Percentiles rank a stretch among this genome's conserved stretches.
These are phyloP conservation scores for Penicillium cataractarum DNA, from an alignment of 495 filamentous ascomycete species.

Conservation along the genomic window DNA sequence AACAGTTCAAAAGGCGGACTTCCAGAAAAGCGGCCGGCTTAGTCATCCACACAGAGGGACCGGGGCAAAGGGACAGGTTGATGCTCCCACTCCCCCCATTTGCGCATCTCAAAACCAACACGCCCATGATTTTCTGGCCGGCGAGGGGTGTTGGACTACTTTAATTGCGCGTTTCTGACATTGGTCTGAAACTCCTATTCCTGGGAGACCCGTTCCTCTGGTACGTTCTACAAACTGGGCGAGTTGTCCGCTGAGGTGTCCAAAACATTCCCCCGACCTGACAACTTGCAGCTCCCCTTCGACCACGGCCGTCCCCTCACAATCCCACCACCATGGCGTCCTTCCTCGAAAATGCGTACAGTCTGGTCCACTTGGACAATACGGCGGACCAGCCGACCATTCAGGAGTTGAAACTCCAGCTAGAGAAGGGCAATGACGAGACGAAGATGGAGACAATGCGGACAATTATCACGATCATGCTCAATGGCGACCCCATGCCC, in stretches of 20 bases:
- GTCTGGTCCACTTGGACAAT: constrained; percentile 94
- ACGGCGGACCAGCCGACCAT: constrained; percentile 85
- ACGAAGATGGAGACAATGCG: constrained; percentile 98
- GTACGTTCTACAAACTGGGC: constrained; percentile 24
- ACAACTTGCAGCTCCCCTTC: constrained; percentile 46
- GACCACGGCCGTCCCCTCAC: constrained; percentile 26
- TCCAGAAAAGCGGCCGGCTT: constrained; percentile 40
- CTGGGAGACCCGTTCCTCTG: constrained; percentile 33
- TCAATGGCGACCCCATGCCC: constrained; percentile 96
- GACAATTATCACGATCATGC: constrained; percentile 93
- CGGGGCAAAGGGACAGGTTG: constrained; percentile 52
- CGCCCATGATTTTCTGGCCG: constrained; percentile 46
- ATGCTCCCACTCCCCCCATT: constrained; percentile 36
- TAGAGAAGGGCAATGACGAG: constrained; percentile 98
- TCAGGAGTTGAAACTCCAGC: constrained; percentile 87
- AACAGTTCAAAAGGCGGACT: constrained; percentile 26
- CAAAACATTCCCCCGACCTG: constrained; percentile 47
- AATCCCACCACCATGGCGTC: constrained; percentile 75
- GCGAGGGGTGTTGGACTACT: constrained; percentile 48
- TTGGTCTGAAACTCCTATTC: constrained; percentile 22
- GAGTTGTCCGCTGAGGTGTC: constrained; percentile 29
- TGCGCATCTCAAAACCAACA: constrained; percentile 37
- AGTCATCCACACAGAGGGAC: constrained; percentile 56
- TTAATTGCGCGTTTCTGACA: constrained; percentile 34
- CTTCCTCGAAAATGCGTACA: constrained; percentile 92